Evolutionary conservation across 768 basidiomycete species (phyloP).

Genomic region (Lentinula aciculospora): DNA sequence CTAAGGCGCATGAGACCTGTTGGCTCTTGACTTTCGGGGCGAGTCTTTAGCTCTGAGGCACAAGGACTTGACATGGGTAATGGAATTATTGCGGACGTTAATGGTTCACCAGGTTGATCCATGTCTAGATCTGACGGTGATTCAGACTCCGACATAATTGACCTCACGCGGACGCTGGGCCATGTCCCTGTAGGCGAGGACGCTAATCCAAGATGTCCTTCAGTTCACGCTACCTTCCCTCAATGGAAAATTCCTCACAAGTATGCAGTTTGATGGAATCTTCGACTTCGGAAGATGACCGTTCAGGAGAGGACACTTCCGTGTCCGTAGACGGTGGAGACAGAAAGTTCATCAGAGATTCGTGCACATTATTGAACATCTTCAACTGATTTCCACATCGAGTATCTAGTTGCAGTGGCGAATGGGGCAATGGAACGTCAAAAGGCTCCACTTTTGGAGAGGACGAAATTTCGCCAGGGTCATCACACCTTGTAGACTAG

Average conservation of each 20-base stretch:
- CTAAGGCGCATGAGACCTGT: conserved; percentile 7
- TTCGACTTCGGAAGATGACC: not conserved
- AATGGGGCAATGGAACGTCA: not conserved
- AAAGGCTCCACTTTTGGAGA: not conserved
- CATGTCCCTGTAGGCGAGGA: conserved; percentile 3
- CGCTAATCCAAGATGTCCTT: not conserved
- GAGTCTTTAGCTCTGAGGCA: not conserved
- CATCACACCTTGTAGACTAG: not conserved
- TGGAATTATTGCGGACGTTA: not conserved
- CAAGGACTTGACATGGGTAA: not conserved
- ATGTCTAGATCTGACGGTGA: not conserved
- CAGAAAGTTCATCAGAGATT: conserved; percentile 1
- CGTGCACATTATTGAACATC: not conserved
- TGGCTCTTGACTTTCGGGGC: not conserved
- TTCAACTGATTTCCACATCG: not conserved
- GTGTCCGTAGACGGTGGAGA: not conserved
- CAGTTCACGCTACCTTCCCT: not conserved
- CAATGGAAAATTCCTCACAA: not conserved
- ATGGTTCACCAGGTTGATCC: not conserved
- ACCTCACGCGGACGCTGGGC: not conserved
- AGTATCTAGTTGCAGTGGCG: not conserved
- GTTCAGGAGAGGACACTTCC: not conserved
- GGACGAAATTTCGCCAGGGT: not conserved
- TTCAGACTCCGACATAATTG: not conserved
- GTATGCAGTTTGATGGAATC: not conserved